A percentile compares a stretch with the other conserved stretches of the same genome.
phyloP scores from a whole-genome alignment of 352 stramenopile species.

The Saprolegnia diclina region DNA sequence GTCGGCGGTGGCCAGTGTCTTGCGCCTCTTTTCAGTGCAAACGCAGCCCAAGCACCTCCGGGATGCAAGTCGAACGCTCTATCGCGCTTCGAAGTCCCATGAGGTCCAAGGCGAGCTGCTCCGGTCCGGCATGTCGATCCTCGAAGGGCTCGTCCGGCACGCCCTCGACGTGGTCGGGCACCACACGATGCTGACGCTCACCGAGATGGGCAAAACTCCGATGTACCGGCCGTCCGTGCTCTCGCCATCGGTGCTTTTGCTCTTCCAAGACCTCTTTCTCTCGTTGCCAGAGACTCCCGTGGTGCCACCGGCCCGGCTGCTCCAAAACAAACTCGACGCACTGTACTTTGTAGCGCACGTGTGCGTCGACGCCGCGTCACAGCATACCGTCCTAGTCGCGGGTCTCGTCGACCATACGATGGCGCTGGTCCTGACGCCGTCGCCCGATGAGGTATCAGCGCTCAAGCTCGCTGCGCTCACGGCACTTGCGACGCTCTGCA shows the following conservation, averaged over 20 bases:
- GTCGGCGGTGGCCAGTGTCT: background rate
- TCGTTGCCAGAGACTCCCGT: background rate
- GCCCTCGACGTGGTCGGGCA: slow-evolving; percentile 7
- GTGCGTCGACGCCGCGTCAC: slow-evolving; percentile 7
- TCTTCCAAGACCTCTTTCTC: background rate
- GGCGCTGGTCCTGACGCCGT: background rate
- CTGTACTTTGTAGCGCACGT: slow-evolving; percentile 15
- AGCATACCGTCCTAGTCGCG: slow-evolving; percentile 13
- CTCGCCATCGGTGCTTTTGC: background rate
- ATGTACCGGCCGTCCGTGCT: background rate
- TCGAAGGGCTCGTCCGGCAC: slow-evolving; percentile 3
- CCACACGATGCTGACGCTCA: slow-evolving; percentile 19
- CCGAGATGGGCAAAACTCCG: slow-evolving; percentile 13
- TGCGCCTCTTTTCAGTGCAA: background rate
- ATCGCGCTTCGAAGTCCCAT: slow-evolving; percentile 7
- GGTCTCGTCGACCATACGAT: slow-evolving; percentile 15
- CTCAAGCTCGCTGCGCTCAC: slow-evolving; percentile 19
- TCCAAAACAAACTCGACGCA: slow-evolving; percentile 15
- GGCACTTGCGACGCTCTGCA: slow-evolving; percentile 19
- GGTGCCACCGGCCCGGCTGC: background rate
- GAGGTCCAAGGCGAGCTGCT: slow-evolving; percentile 12
- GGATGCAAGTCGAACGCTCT: slow-evolving; percentile 15
- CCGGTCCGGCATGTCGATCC: background rate
- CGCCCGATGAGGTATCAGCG: background rate
- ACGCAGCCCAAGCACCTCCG: slow-evolving; percentile 17